Evolutionary conservation across 2,329 filamentous ascomycete species (phyloP).

Genomic region (Penicillium freii): DNA sequence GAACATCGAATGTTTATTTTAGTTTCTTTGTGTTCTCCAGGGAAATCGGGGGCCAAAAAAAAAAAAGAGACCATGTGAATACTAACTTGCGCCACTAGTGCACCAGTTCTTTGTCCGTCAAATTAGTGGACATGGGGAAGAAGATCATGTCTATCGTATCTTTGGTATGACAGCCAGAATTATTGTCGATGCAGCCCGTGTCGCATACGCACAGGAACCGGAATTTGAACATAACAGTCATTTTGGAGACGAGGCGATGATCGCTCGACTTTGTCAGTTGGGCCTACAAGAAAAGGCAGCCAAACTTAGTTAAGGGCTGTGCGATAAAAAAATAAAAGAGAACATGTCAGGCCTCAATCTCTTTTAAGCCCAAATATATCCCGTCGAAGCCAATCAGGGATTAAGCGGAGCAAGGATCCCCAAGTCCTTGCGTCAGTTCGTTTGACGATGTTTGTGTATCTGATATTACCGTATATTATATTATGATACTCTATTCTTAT

Average conservation of each 20-base stretch:
- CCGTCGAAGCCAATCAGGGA: conserved; percentile 8
- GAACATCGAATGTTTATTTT: background rate
- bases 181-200: conserved; percentile 78
- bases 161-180: conserved; percentile 96
- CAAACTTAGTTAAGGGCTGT: conserved; percentile 40
- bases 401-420: conserved; percentile 9
- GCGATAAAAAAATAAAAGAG: background rate
- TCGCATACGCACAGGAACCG: conserved; percentile 79
- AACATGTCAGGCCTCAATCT: background rate
- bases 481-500: too few relatives aligned
- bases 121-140: conserved; percentile 20
- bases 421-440: conserved; percentile 11
- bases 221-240: conserved; percentile 73
- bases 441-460: conserved; percentile 4
- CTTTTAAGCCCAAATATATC: background rate
- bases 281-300: conserved; percentile 56
- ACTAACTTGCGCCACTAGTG: conserved; percentile 48
- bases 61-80: background rate
- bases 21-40: conserved; percentile 3
- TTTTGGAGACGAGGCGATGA: conserved; percentile 67
- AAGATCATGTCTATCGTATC: conserved; percentile 68
- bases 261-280: conserved; percentile 54
- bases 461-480: background rate
- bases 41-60: background rate
- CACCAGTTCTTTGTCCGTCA: conserved; percentile 87